Evolutionary conservation across 2,329 filamentous ascomycete species (phyloP), one percentile per base, ranked within the genome.

Genomic region (Aquanectria penicillioides): DNA sequence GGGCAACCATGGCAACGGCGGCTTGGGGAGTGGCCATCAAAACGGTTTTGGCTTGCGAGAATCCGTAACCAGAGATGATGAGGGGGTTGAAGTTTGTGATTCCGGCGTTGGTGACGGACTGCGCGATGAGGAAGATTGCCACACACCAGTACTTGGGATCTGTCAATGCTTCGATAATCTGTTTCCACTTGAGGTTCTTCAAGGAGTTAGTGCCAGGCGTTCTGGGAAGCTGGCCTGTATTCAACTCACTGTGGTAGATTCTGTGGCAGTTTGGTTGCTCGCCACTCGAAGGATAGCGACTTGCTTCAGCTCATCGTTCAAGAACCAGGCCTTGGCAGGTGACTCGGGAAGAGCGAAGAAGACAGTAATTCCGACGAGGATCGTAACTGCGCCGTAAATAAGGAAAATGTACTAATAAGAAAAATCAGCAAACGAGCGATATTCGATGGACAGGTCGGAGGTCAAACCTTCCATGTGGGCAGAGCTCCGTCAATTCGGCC

Each of bases 51-150:
- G 65, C 33, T 65, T 62, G 5, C 60, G 68, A 43, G 40, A 73
- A 75, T 0, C 74, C 74, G n/a, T 71, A 75, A 61, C 86, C 86
- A 58, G 89, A 88, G 28, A 88, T 77, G 61, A 90, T 87, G 33
- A 87, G 77, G 43, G 85, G 76, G 63, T 80, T 80, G 66, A 87
- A 80, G 67, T 87, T 81, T 72, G 91, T 89, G 69, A 91, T 84
- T 70, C 89, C 89, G 50, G 87, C 86, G 60, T 91, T 87, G 43
- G 88, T 87, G 18, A 91, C 80, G 15, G 89, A 88, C 65, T 89
- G 84, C 73, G 86, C 89, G 23, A 91, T 59, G 0, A 67, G 67
- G 1, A 66, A 57, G 1, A 67, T 34, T 44, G 68, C 72, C 5
- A 69, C 61, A 13, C 69, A 65, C 48, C 67, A 73, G 36, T 62